Evolutionary conservation across 192 early-diverging fungal species (phyloP).

Genomic region (Linnemannia exigua): DNA sequence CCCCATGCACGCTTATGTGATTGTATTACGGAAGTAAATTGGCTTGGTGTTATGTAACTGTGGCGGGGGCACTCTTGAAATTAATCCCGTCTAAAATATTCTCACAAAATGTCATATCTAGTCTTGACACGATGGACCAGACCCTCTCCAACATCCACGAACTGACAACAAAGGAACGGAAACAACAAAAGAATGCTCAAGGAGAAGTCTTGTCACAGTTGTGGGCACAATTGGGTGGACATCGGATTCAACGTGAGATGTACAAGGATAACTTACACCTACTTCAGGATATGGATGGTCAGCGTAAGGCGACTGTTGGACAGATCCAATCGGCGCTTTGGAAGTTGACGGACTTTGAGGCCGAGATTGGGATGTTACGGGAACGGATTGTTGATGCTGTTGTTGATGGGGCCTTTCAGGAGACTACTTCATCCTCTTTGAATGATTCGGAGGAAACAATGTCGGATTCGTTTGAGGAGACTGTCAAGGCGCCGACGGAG

Average conservation of each 20-base stretch:
- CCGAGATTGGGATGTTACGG: conserved; percentile 65
- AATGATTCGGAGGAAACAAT: background rate
- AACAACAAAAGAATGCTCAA: conserved; percentile 44
- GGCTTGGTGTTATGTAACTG: background rate
- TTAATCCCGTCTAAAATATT: background rate
- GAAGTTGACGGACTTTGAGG: conserved; percentile 64
- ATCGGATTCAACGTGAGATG: conserved; percentile 34
- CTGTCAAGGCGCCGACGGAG: background rate
- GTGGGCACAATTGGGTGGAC: conserved; percentile 48
- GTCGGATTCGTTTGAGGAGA: background rate
- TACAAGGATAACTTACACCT: conserved; percentile 60
- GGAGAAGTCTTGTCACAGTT: conserved; percentile 52
- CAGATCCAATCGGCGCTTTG: conserved; percentile 58
- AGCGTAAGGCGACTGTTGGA: conserved; percentile 58
- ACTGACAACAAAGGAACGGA: conserved; percentile 57
- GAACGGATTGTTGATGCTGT: conserved; percentile 56
- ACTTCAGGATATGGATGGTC: conserved; percentile 49
- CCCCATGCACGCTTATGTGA: background rate
- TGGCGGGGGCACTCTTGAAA: background rate
- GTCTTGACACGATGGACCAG: conserved; percentile 57
- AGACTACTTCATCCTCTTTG: background rate
- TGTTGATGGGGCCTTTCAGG: background rate
- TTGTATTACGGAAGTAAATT: background rate
- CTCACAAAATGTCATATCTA: conserved; percentile 19
- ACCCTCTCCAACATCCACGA: conserved; percentile 60